These are phyloP conservation scores for Narthecium ossifragum DNA, from an alignment of 106 monocot species.

Conservation along the genomic window DNA sequence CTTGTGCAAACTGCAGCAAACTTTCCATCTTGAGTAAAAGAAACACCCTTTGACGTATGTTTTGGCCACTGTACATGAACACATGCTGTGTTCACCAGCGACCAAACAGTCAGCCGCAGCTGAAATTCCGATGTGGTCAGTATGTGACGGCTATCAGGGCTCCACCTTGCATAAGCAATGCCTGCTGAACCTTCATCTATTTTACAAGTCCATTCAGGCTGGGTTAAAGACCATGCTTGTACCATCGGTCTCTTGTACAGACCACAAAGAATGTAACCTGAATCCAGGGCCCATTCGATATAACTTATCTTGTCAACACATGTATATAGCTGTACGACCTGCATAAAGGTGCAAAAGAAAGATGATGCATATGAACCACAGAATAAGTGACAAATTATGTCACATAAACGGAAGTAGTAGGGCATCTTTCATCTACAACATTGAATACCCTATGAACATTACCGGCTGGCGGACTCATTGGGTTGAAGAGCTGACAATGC, in stretches of 20 bases:
- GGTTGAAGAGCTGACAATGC: too few species aligned
- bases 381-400: too few species aligned
- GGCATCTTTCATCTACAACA: too few species aligned
- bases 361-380: too few species aligned
- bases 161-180: constrained; percentile 94
- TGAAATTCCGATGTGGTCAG: constrained; percentile 96
- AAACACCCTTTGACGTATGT: constrained; percentile 69
- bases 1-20: constrained; percentile 92
- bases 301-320: constrained; percentile 95
- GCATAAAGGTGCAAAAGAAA: too few species aligned
- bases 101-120: constrained; percentile 95
- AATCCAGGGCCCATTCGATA: constrained; percentile 92
- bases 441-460: too few species aligned
- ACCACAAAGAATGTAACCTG: constrained; percentile 89
- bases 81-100: constrained; percentile 84
- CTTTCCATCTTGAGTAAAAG: constrained; percentile 92
- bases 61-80: constrained; percentile 96
- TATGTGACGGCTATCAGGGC: constrained; percentile 97
- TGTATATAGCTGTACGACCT: constrained; percentile 82
- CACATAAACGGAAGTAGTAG: too few species aligned
- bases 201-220: constrained; percentile 93
- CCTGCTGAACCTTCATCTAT: constrained; percentile 92
- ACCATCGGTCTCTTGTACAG: constrained; percentile 90
- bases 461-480: too few species aligned
- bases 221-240: constrained; percentile 91